Conservation (phyloP, 2,329 filamentous ascomycete genomes). For the Pseudofabraea citricarpa region DNA sequence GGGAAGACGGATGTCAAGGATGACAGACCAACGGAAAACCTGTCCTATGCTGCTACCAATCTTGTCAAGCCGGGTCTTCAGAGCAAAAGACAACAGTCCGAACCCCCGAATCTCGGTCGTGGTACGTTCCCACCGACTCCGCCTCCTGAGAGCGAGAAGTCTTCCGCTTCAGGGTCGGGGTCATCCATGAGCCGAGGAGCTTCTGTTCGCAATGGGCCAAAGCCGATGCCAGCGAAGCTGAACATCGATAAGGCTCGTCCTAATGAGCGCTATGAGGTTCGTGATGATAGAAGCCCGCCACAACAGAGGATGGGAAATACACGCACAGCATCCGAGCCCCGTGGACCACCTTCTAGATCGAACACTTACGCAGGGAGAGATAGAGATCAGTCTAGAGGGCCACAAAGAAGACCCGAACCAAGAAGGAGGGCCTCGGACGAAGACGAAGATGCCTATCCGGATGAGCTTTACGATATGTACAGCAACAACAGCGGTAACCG, state of each 20-base stretch:
- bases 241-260: slow-evolving; percentile 54
- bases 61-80: slow-evolving; percentile 81
- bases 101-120: slow-evolving; percentile 72
- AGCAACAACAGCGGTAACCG: slow-evolving; percentile 35
- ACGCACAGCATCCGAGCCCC: slow-evolving; percentile 46
- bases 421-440: slow-evolving; percentile 24
- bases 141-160: slow-evolving; percentile 80
- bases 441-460: slow-evolving; percentile 55
- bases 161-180: slow-evolving; percentile 15
- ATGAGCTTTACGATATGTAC: slow-evolving; percentile 62
- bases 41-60: slow-evolving; percentile 90
- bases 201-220: slow-evolving; percentile 58
- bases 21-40: slow-evolving; percentile 75
- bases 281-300: slow-evolving; percentile 30
- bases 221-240: slow-evolving; percentile 56
- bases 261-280: slow-evolving; percentile 33
- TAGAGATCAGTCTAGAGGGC: slow-evolving; percentile 16
- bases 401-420: slow-evolving; percentile 19
- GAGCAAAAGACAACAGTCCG: slow-evolving; percentile 67
- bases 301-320: slow-evolving; percentile 36
- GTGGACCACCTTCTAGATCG: slow-evolving; percentile 33
- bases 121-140: slow-evolving; percentile 97
- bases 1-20: slow-evolving; percentile 58
- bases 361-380: slow-evolving; percentile 21
- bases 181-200: slow-evolving; percentile 51